Base-by-base conservation (phyloP, 2,329 filamentous ascomycete species). In the Orbilia ellipsospora region DNA sequence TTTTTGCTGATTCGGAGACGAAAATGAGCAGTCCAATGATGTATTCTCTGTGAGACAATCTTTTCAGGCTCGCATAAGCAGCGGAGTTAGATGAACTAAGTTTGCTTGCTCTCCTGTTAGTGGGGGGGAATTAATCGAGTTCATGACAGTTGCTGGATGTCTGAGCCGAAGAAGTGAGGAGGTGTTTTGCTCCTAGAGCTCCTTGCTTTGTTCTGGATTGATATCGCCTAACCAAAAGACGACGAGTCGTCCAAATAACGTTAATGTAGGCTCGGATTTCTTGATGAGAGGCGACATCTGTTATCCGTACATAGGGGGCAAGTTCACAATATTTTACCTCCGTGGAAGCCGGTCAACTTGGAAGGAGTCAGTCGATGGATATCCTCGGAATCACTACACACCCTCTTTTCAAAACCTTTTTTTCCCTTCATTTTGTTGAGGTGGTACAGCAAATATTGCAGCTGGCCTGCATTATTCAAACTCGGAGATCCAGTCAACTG, bases 1-100 rank as follows among this genome's bases (percentile, higher is more conserved):
- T 74, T 74, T 74, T 57, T 54, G 51, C 40, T 42, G 62, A 51
- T 74, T 51, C 52, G 70, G 63, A 67, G 70, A 67, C 70, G 70
- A 74, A 74, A 40, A 57, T 36, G 31, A 42, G 59, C 57, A 74
- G 60, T 28, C 62, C 70, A 66, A 66, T 65, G 59, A 62, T 55
- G 44, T 57, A 62, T 48, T 64, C 52, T 40, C 44, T 26, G 31
- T 67, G 57, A 74, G 56, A 67, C 69, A 67, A 45, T 51, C 36
- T 16, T 44, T 36, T 20, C 44, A 61, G 48, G 42, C 62, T 54
- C 28, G 7, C 57, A 40, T 40, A 51, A 28, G 40, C 36, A 18
- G 45, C 60, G 51, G 50, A 26, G 50, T 57, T 57, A 57, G 65
- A 36, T 15, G 2, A 26, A 31, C 28, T 31, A 7, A 31, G 28